A percentile compares a stretch with the other conserved stretches of the same genome.
phyloP scores from a whole-genome alignment of 1,139 yeast genomes.

The Debaryomycetaceae sp. region DNA sequence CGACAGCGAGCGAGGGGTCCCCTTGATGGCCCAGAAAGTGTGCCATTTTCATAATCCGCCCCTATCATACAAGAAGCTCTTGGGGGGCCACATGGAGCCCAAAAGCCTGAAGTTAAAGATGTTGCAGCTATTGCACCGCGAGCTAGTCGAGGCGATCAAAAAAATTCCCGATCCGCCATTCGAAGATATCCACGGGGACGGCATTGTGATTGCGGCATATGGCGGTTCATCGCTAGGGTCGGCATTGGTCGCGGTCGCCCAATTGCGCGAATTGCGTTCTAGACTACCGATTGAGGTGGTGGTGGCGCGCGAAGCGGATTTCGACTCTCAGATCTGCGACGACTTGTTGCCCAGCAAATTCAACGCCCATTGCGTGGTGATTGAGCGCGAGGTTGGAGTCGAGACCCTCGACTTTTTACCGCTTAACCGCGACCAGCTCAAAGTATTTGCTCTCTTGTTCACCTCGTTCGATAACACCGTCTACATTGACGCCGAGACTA shows the following conservation, averaged over 20 bases:
- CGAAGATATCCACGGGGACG: slow-evolving; percentile 18
- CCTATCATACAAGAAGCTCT: slow-evolving; percentile 9
- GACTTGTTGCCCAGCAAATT: slow-evolving; percentile 15
- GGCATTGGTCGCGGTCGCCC: slow-evolving; percentile 30
- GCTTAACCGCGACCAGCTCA: slow-evolving; percentile 70
- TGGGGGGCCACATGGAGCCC: slow-evolving; percentile 10
- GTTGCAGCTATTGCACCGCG: slow-evolving; percentile 16
- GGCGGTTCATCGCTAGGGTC: slow-evolving; percentile 20
- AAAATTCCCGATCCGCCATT: slow-evolving; percentile 15
- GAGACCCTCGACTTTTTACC: slow-evolving; percentile 11
- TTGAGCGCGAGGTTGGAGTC: neutral
- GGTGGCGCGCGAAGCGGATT: slow-evolving; percentile 38
- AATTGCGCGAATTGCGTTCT: slow-evolving; percentile 29
- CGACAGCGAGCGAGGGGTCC: slow-evolving; percentile 7
- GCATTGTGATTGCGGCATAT: slow-evolving; percentile 22
- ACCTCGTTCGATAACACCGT: slow-evolving; percentile 1
- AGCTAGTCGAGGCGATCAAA: slow-evolving; percentile 14
- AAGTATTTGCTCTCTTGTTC: slow-evolving; percentile 61
- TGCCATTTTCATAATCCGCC: slow-evolving; percentile 7
- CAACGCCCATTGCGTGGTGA: slow-evolving; percentile 53
- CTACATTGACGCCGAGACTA: slow-evolving; percentile 57
- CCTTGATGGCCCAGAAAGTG: slow-evolving; percentile 9
- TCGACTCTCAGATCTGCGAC: slow-evolving; percentile 15
- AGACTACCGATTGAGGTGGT: slow-evolving; percentile 35
- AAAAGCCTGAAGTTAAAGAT: slow-evolving; percentile 11